Base-by-base conservation (phyloP, 352 stramenopile genomes). In the Globisporangium barbulae region DNA sequence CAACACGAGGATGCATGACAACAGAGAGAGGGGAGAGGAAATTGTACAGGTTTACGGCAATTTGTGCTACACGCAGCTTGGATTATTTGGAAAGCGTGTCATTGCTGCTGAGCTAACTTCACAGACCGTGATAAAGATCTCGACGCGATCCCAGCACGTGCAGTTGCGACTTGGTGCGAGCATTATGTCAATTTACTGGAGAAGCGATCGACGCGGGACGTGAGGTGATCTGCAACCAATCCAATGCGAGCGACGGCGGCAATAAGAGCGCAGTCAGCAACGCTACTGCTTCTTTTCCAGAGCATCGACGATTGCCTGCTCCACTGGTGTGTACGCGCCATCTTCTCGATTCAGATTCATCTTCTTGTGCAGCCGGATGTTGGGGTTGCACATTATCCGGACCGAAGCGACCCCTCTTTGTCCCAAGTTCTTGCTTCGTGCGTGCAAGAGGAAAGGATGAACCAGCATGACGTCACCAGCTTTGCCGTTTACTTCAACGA, bases 401-500 rank as follows among this genome's bases (percentile, higher is more conserved):
- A 93, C 82, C 25, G 75, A 84, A 21, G 77, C 75, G 35, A 72
- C 65, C 25, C 78, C 75, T n/a, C 74, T 78, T 6, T 67, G 44
- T 1, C 78, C 80, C 9, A 88, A 70, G 47, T 92, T 90, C 53
- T 87, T 88, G 35, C 76, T 89, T 0, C 86, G 78, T n/a, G 83
- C 81, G 53, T 95, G 86, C 25, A 95, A 65, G 30, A 93, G 56
- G 52, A 95, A 90, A 15, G 86, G 86, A 57, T 95, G 86, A 37
- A 88, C 84, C 17, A 95, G 68, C 76, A 91, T 87, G 19, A 95
- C 73, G 41, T 95, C 86, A 2, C 86, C 86, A 12, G 85, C 85
- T 19, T 70, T 65, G 19, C 85, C 85, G 33, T 79, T 78, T 47
- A 89, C 81, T 64, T 95, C 86, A 31, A 91, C 72, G 9, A 91